Evolutionary conservation across 345 rosid species (phyloP), one percentile per base, ranked within the genome.

Genomic region (Erucastrum elatum): DNA sequence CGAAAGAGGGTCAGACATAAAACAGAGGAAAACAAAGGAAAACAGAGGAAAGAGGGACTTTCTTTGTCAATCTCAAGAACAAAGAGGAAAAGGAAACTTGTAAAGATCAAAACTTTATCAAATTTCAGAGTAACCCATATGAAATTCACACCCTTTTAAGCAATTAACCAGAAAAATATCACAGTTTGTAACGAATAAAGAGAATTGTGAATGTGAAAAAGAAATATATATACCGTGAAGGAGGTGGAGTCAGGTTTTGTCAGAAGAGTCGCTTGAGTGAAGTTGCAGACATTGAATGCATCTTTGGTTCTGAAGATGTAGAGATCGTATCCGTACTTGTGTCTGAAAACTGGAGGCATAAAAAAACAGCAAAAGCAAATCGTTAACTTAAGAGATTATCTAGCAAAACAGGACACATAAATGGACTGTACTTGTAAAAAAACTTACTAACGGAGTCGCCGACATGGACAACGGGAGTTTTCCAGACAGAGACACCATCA

Each of bases 281-380:
- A 88, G 82, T 93, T 84, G 87, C 97, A 95, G 84, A 88, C 85
- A 72, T 72, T 75, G 85, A 87, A 91, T 71, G 98, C 99, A 82
- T 86, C 83, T 82, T 85, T 80, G 82, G 64, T 95, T 81, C 84
- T 84, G 91, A 95, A 92, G 86, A 94, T 94, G 90, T 88, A 92
- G 78, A 94, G 93, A 6, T 75, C 81, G 82, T 85, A 84, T 82
- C 78, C 85, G 64, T 88, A 78, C 90, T 90, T 88, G 84, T 88
- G 96, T 68, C 83, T 89, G 92, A 94, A 94, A 78, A 88, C 98
- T 94, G 87, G 34, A 41, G 58, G 1, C 6, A 72, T 0, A 72
- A 21, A 21, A 73, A 71, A 17, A 15, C 11, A 64, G 5, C 63
- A 17, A 46, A 46, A 46, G 12, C 8, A 68, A 66, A 41, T 8